phyloP scores from a whole-genome alignment of 1,284 basidiomycete species.

The Rhodotorula sp. region DNA sequence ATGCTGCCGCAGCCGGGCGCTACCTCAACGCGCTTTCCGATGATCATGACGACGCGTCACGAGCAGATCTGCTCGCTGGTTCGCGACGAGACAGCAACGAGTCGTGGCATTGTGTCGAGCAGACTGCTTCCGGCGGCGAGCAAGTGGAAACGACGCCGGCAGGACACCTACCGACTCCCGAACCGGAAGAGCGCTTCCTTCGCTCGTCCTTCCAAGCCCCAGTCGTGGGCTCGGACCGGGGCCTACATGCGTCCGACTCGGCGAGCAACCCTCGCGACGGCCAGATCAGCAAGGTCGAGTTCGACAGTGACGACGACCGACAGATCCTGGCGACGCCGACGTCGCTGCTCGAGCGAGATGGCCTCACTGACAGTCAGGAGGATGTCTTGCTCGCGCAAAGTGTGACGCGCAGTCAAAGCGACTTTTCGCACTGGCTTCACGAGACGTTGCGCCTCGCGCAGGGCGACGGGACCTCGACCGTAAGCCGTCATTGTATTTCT shows the following conservation, averaged over 20 bases:
- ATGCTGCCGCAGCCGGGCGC: background rate
- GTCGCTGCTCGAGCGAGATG: background rate
- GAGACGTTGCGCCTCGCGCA: slow-evolving; percentile 19
- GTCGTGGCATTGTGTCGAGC: too few relatives aligned
- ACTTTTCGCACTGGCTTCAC: slow-evolving; percentile 26
- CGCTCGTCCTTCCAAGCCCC: background rate
- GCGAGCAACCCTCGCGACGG: background rate
- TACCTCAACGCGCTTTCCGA: background rate
- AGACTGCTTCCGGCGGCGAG: background rate
- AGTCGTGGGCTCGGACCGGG: too few relatives aligned
- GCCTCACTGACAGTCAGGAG: slow-evolving; percentile 30
- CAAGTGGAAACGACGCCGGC: background rate
- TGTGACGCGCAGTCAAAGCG: slow-evolving; percentile 25
- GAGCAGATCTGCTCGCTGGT: too few relatives aligned
- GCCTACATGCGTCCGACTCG: background rate
- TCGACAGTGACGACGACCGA: background rate
- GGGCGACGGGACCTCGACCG: slow-evolving; percentile 13
- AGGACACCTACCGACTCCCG: slow-evolving; percentile 1
- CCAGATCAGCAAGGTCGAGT: slow-evolving; percentile 1
- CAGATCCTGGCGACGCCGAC: too few relatives aligned
- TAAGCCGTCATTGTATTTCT: background rate
- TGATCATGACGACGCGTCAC: background rate
- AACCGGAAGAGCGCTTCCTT: background rate
- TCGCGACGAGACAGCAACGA: too few relatives aligned
- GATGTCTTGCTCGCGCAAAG: slow-evolving; percentile 3